phyloP scores from a whole-genome alignment of 805 yeast species.

The Metschnikowia aberdeeniae region DNA sequence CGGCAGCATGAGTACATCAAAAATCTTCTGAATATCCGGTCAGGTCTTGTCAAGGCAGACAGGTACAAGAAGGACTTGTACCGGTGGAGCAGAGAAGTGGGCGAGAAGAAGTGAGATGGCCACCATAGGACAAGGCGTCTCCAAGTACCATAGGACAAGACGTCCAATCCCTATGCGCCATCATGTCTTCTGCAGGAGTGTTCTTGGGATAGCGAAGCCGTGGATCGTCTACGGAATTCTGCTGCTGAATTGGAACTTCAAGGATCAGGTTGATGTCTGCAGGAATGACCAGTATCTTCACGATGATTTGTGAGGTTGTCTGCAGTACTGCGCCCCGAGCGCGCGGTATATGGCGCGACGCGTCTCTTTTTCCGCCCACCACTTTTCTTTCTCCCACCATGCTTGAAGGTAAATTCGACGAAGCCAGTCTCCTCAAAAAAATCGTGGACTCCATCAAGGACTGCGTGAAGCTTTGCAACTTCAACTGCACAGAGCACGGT shows the following conservation, averaged over 20 bases:
- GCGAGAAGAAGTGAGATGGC: slow-evolving; percentile 34
- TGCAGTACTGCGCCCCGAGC: slow-evolving; percentile 1
- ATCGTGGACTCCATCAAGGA: slow-evolving; percentile 93
- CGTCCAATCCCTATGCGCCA: too few species aligned
- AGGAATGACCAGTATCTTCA: too few species aligned
- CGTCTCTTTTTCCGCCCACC: slow-evolving; percentile 1
- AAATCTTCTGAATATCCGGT: slow-evolving; percentile 67
- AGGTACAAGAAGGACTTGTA: slow-evolving; percentile 64
- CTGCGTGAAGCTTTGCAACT: slow-evolving; percentile 90
- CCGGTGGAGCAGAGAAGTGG: slow-evolving; percentile 84
- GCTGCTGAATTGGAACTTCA: too few species aligned
- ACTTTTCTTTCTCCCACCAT: slow-evolving; percentile 32
- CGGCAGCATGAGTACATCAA: slow-evolving; percentile 76
- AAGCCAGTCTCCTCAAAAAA: slow-evolving; percentile 87
- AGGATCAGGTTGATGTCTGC: too few species aligned
- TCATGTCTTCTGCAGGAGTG: too few species aligned
- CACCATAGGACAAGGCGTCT: too few species aligned
- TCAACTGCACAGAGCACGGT: slow-evolving; percentile 94
- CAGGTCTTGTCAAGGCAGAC: slow-evolving; percentile 74
- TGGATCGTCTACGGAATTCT: too few species aligned
- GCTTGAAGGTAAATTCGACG: slow-evolving; percentile 97
- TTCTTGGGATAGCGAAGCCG: too few species aligned
- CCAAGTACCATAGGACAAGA: too few species aligned
- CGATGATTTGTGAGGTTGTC: not conserved
- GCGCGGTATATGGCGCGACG: slow-evolving; percentile 5